phyloP scores from a whole-genome alignment of 164 flowering plant genomes.

The Nelumbo lutea region DNA sequence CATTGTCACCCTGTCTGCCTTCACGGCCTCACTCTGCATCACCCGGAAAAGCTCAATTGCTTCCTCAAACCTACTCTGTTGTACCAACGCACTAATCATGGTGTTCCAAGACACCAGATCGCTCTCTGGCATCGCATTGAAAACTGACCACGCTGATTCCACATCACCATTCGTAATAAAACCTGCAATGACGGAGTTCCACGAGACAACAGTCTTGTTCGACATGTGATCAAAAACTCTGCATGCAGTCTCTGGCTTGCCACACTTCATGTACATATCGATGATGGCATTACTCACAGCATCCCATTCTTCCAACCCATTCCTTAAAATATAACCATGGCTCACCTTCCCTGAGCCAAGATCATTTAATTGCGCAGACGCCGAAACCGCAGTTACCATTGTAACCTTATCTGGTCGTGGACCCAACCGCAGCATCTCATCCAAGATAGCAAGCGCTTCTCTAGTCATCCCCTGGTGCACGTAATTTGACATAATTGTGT shows the following conservation, averaged over 20 bases:
- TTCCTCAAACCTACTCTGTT: slow-evolving; percentile 42
- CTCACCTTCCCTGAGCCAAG: slow-evolving; percentile 32
- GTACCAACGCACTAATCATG: slow-evolving; percentile 37
- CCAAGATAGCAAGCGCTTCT: slow-evolving; percentile 38
- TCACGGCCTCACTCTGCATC: slow-evolving; percentile 38
- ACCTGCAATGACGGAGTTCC: slow-evolving; percentile 55
- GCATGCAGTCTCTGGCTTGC: slow-evolving; percentile 32
- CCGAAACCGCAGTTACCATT: slow-evolving; percentile 37
- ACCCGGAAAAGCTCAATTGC: slow-evolving; percentile 38
- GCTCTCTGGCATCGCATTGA: slow-evolving; percentile 35
- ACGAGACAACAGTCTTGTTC: slow-evolving; percentile 48
- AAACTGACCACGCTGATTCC: slow-evolving; percentile 32
- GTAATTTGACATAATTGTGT: slow-evolving; percentile 52
- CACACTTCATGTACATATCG: slow-evolving; percentile 63
- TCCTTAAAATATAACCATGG: slow-evolving; percentile 39
- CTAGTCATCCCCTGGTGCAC: slow-evolving; percentile 31
- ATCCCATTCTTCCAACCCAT: slow-evolving; percentile 42
- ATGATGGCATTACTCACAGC: slow-evolving; percentile 40
- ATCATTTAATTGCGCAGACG: slow-evolving; percentile 36
- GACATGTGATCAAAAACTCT: slow-evolving; percentile 43
- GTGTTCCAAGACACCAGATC: slow-evolving; percentile 59
- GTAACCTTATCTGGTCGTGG: slow-evolving; percentile 47
- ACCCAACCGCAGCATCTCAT: slow-evolving; percentile 34
- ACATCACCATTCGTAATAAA: slow-evolving; percentile 35
- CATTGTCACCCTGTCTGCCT: slow-evolving; percentile 39